Conservation (phyloP, 805 yeast genomes). For the Allodekkera sacchari region DNA sequence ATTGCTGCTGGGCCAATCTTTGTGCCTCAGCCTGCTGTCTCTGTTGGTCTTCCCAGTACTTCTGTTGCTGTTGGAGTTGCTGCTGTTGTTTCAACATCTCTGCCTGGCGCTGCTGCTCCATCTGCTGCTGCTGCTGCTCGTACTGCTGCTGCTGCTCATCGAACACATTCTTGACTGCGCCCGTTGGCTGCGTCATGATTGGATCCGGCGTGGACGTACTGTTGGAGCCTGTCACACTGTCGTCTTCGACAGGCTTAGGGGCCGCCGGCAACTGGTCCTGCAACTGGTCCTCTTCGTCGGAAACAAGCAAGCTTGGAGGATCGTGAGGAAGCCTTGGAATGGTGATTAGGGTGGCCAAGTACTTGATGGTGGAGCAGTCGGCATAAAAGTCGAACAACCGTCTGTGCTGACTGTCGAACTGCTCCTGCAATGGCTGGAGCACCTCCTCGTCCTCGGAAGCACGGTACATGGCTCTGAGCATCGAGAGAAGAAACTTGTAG, state of each 20-base stretch:
- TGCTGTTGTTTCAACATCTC: conserved; percentile 63
- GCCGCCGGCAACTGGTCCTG: conserved; percentile 33
- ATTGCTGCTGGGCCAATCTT: conserved; percentile 61
- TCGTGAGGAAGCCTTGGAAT: conserved; percentile 58
- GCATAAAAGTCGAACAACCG: conserved; percentile 77
- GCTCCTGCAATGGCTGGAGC: conserved; percentile 60
- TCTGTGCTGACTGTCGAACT: conserved; percentile 63
- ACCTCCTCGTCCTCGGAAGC: conserved; percentile 70
- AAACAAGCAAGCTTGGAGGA: conserved; percentile 49
- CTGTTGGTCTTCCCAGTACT: conserved; percentile 68
- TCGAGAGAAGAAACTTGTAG: conserved; percentile 78
- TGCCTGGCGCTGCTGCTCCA: conserved; percentile 54
- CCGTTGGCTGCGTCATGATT: conserved; percentile 43
- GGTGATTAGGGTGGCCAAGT: conserved; percentile 70
- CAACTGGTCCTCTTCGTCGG: conserved; percentile 36
- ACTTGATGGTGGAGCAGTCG: conserved; percentile 80
- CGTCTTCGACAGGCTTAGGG: conserved; percentile 20
- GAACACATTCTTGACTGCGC: conserved; percentile 33
- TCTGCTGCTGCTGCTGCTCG: conserved; percentile 51
- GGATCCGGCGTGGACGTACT: conserved; percentile 37
- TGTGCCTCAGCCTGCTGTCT: conserved; percentile 60
- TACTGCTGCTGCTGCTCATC: conserved; percentile 42
- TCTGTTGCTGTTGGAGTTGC: conserved; percentile 62
- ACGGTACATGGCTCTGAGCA: conserved; percentile 82
- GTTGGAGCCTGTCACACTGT: conserved; percentile 7